Conservation (phyloP, 306 rosid genomes). For the Dryas alaskensis region DNA sequence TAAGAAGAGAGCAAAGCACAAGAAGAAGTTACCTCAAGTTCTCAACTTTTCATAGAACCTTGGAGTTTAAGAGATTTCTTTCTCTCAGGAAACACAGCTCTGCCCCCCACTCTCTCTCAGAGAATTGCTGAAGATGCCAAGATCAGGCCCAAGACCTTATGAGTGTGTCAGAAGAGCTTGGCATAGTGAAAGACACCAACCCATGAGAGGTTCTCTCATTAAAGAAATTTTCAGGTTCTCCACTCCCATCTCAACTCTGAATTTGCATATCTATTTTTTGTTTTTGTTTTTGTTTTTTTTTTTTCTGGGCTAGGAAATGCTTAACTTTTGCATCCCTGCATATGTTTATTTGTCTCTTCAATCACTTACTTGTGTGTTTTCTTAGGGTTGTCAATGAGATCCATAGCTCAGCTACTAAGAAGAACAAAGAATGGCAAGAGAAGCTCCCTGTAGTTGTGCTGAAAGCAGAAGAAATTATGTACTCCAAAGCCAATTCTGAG, state of each 20-base stretch:
- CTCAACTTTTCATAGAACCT: not conserved
- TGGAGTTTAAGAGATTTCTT: not conserved
- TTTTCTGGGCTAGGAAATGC: slow-evolving; percentile 1
- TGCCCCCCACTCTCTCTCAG: slow-evolving; percentile 13
- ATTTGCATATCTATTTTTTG: slow-evolving; percentile 2
- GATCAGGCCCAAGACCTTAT: slow-evolving; percentile 70
- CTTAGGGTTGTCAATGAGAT: slow-evolving; percentile 62
- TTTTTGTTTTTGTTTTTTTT: not conserved
- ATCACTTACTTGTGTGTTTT: slow-evolving; percentile 9
- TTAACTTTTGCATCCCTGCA: not conserved
- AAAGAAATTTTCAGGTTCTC: slow-evolving; percentile 78
- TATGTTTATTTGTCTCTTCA: slow-evolving; percentile 1
- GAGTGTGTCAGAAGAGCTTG: slow-evolving; percentile 80
- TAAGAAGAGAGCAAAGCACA: not conserved
- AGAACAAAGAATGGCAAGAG: slow-evolving; percentile 82
- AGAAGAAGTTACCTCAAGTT: not conserved
- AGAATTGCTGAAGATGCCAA: slow-evolving; percentile 46
- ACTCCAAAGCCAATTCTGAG: slow-evolving; percentile 83
- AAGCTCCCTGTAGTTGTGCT: slow-evolving; percentile 78
- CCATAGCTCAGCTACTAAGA: slow-evolving; percentile 55
- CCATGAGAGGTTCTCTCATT: slow-evolving; percentile 76
- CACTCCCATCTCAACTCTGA: not conserved
- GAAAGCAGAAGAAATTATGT: slow-evolving; percentile 72
- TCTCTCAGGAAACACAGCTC: slow-evolving; percentile 2
- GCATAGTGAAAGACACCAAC: slow-evolving; percentile 82